phyloP scores from a whole-genome alignment of 2,329 filamentous ascomycete genomes.

The Fusarium tanahbumbuense region DNA sequence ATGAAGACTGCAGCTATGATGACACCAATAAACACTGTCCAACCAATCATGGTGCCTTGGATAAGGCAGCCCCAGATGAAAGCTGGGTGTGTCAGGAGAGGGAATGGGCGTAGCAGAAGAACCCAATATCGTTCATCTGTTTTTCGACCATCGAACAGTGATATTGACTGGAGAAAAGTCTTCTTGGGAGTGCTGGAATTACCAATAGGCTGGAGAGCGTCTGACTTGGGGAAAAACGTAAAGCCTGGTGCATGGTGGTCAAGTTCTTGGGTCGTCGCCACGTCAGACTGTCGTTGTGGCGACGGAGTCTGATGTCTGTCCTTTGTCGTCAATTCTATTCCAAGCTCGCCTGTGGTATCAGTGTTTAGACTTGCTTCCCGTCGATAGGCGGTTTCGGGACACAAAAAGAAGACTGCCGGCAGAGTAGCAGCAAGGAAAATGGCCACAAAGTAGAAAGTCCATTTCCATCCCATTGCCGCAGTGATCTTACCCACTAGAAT shows the following conservation, averaged over 20 bases:
- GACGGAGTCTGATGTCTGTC: constrained; percentile 21
- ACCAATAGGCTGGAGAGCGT: constrained; percentile 51
- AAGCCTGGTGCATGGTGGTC: constrained; percentile 39
- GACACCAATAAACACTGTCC: constrained; percentile 93
- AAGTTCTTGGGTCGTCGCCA: constrained; percentile 1
- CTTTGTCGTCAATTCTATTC: constrained; percentile 37
- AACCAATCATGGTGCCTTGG: constrained; percentile 91
- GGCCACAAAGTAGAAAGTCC: constrained; percentile 88
- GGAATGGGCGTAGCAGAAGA: constrained; percentile 78
- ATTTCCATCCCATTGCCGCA: constrained; percentile 78
- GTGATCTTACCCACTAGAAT: constrained; percentile 93
- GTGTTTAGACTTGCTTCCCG: constrained; percentile 76
- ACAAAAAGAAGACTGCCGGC: constrained; percentile 79
- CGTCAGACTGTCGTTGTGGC: constrained; percentile 11
- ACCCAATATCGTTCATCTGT: constrained; percentile 78
- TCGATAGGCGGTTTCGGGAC: constrained; percentile 85
- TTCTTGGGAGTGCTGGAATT: constrained; percentile 59
- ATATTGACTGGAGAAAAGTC: constrained; percentile 70
- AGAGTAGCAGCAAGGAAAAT: constrained; percentile 82
- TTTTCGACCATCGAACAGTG: constrained; percentile 84
- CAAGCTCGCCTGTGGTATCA: constrained; percentile 63
- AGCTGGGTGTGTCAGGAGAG: constrained; percentile 84
- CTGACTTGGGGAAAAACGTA: constrained; percentile 49
- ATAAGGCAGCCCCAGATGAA: constrained; percentile 84
- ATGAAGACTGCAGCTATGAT: constrained; percentile 86